Percentiles rank a stretch among this genome's conserved stretches.
phyloP scores from a whole-genome alignment of 345 rosid genomes.

The Theobroma cacao region DNA sequence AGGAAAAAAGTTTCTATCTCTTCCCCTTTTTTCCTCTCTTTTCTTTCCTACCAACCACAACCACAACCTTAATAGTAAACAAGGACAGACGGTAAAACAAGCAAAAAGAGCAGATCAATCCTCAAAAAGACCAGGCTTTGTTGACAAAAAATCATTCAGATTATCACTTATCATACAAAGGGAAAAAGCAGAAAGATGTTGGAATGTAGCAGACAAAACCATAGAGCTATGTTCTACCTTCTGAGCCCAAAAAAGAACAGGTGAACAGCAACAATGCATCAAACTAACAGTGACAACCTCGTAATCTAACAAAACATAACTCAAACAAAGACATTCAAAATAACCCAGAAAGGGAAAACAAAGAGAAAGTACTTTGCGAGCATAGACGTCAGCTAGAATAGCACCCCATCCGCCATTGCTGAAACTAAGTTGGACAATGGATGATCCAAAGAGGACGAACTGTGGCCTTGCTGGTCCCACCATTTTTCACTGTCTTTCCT shows the following conservation, averaged over 20 bases:
- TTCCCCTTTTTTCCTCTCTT: background rate
- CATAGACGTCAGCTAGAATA: slow-evolving; percentile 77
- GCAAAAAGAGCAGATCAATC: background rate
- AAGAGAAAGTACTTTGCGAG: slow-evolving; percentile 65
- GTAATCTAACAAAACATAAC: background rate
- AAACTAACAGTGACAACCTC: background rate
- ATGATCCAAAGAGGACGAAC: slow-evolving; percentile 94
- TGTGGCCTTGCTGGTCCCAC: slow-evolving; percentile 87
- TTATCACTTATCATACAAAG: background rate
- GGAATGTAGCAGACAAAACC: too few relatives aligned
- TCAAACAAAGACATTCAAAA: background rate
- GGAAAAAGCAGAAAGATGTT: background rate
- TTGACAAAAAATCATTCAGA: background rate
- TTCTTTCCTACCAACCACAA: background rate
- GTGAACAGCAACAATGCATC: background rate
- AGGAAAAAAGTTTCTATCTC: background rate
- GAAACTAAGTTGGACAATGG: slow-evolving; percentile 92
- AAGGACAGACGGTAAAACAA: background rate
- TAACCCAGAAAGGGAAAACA: background rate
- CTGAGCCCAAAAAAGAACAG: background rate
- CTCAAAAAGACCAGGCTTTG: too few relatives aligned
- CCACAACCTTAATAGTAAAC: background rate
- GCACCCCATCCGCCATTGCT: slow-evolving; percentile 96
- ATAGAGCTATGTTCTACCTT: too few relatives aligned
- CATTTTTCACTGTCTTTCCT: slow-evolving; percentile 40